Evolutionary conservation across 768 basidiomycete genomes (phyloP).

Genomic region (Chlorophyllum brunneum): DNA sequence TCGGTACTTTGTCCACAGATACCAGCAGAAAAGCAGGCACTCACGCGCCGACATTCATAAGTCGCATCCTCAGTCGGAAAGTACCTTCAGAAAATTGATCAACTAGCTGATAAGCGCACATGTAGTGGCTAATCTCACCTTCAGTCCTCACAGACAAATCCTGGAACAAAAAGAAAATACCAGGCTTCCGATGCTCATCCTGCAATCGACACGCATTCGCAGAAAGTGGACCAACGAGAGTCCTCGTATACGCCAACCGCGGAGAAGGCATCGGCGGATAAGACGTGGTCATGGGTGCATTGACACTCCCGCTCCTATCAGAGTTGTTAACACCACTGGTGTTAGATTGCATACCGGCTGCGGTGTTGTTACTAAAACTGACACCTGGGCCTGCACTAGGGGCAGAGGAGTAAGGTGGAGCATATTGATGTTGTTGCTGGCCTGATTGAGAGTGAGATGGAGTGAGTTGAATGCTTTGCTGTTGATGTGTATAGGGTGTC

Average conservation of each 20-base stretch:
- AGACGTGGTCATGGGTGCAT: conserved; percentile 13
- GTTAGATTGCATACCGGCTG: too few relatives aligned
- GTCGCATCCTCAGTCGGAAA: conserved; percentile 81
- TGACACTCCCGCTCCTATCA: background rate
- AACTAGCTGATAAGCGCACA: background rate
- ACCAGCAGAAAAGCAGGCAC: conserved; percentile 29
- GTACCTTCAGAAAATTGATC: conserved; percentile 45
- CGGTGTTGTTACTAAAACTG: too few relatives aligned
- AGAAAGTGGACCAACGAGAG: conserved; percentile 85
- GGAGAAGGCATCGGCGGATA: conserved; percentile 29
- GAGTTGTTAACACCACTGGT: background rate
- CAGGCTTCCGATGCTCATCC: conserved; percentile 81
- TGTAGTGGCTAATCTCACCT: conserved; percentile 39
- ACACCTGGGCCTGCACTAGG: background rate
- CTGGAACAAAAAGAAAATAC: conserved; percentile 94
- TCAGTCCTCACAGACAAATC: conserved; percentile 93
- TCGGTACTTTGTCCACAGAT: background rate
- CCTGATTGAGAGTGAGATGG: background rate
- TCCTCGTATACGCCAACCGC: conserved; percentile 71
- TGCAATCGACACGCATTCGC: conserved; percentile 81
- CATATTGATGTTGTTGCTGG: background rate
- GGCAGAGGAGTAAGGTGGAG: background rate
- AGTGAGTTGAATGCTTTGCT: conserved; percentile 8
- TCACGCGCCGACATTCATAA: conserved; percentile 91
- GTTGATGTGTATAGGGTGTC: background rate